Percentiles rank a stretch among this genome's conserved stretches.
These are phyloP conservation scores for Neobulgaria alba DNA, from an alignment of 2,329 filamentous ascomycete genomes.

Conservation along the genomic window DNA sequence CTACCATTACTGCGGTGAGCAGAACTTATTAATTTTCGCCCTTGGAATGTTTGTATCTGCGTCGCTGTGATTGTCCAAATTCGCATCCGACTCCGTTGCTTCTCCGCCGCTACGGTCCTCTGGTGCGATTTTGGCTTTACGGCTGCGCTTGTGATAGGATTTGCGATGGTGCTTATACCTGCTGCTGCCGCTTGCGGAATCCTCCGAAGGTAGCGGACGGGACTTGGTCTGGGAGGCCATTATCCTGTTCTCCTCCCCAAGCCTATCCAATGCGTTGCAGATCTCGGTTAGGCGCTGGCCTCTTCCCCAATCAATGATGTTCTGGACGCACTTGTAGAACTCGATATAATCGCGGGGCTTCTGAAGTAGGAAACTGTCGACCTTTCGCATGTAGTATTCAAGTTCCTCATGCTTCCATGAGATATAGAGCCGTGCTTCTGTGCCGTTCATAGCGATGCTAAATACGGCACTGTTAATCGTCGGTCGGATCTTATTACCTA, in stretches of 20 bases:
- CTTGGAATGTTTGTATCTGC: no score
- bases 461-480: slow-evolving; percentile 28
- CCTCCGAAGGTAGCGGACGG: not conserved
- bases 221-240: slow-evolving; percentile 1
- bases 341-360: slow-evolving; percentile 23
- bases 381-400: slow-evolving; percentile 25
- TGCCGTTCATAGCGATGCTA: slow-evolving; percentile 30
- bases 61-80: no score
- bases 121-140: no score
- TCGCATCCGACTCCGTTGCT: no score
- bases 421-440: no score
- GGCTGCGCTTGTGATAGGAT: no score
- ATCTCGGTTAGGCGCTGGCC: slow-evolving; percentile 25
- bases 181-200: no score
- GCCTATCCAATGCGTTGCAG: slow-evolving; percentile 14
- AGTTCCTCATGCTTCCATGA: slow-evolving; percentile 30
- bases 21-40: no score
- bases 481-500: slow-evolving; percentile 9
- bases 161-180: no score
- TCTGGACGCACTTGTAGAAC: slow-evolving; percentile 29
- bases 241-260: slow-evolving; percentile 18
- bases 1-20: no score
- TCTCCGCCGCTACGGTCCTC: no score
- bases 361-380: slow-evolving; percentile 28
- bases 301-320: slow-evolving; percentile 32